phyloP scores from a whole-genome alignment of 257 asterid genomes.

The Prunella vulgaris region DNA sequence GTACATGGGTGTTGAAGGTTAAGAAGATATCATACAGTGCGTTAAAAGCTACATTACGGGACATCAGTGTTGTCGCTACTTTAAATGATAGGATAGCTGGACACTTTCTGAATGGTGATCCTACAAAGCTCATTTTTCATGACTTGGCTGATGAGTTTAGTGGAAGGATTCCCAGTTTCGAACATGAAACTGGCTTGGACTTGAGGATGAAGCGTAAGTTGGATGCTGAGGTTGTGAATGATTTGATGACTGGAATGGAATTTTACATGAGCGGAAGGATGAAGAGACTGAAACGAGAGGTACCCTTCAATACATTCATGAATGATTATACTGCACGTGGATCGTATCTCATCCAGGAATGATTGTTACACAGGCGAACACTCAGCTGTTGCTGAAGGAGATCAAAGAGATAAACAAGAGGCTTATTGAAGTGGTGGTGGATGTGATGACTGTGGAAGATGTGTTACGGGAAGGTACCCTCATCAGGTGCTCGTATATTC shows the following conservation, averaged over 20 bases:
- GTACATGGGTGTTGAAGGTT: conserved; percentile 35
- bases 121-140: conserved; percentile 10
- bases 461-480: conserved; percentile 21
- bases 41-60: conserved; percentile 29
- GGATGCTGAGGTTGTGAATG: conserved; percentile 5
- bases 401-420: conserved; percentile 39
- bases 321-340: background rate
- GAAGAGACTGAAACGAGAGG: conserved; percentile 33
- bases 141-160: conserved; percentile 39
- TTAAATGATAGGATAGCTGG: conserved; percentile 30
- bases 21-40: conserved; percentile 32
- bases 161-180: conserved; percentile 2
- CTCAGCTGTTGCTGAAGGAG: conserved; percentile 36
- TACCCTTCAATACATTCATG: conserved; percentile 7
- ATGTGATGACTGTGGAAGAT: conserved; percentile 30
- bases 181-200: background rate
- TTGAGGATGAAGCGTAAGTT: conserved; percentile 26
- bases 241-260: conserved; percentile 7
- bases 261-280: too few species aligned
- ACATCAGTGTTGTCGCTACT: conserved; percentile 29
- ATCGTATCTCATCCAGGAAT: background rate
- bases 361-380: conserved; percentile 31
- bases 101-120: conserved; percentile 8
- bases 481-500: conserved; percentile 36
- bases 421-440: conserved; percentile 41